These are phyloP conservation scores for Sugiyamaella pinicola DNA, from an alignment of 1,139 yeast species.

Conservation along the genomic window DNA sequence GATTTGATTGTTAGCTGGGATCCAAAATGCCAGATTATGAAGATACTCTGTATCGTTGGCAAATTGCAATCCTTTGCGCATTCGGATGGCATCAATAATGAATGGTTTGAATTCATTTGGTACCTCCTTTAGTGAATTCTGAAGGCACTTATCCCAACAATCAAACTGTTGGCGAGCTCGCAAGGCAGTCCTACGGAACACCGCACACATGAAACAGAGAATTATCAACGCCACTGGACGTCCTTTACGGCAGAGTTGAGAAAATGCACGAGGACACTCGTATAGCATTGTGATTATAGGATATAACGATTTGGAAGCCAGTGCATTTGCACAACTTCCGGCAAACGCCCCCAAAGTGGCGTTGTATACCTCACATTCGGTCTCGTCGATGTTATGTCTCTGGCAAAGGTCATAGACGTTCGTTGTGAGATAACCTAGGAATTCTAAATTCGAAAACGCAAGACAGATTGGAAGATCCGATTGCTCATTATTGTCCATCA, in stretches of 20 bases:
- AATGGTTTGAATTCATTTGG: conserved; percentile 9
- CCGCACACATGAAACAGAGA: conserved; percentile 8
- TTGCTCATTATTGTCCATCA: conserved; percentile 4
- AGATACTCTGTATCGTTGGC: conserved; percentile 4
- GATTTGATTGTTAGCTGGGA: background rate
- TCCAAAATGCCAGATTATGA: conserved; percentile 10
- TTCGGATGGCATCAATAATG: conserved; percentile 7
- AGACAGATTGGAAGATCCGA: conserved; percentile 1
- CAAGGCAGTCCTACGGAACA: conserved; percentile 12
- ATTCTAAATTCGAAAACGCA: background rate
- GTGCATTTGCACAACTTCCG: conserved; percentile 1
- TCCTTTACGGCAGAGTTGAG: conserved; percentile 9
- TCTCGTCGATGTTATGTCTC: background rate
- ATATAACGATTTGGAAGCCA: conserved; percentile 1
- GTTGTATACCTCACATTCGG: conserved; percentile 3
- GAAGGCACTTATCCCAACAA: conserved; percentile 18
- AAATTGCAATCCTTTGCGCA: conserved; percentile 11
- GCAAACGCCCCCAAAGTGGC: conserved; percentile 3
- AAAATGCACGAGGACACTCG: conserved; percentile 12
- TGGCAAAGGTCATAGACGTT: conserved; percentile 3
- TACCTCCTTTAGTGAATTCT: background rate
- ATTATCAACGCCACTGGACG: conserved; percentile 19
- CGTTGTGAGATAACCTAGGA: conserved; percentile 3
- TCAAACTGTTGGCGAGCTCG: conserved; percentile 9
- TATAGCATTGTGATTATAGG: conserved; percentile 17